phyloP scores from a whole-genome alignment of 371 early-diverging fungal genomes.

The Mucor racemosus region DNA sequence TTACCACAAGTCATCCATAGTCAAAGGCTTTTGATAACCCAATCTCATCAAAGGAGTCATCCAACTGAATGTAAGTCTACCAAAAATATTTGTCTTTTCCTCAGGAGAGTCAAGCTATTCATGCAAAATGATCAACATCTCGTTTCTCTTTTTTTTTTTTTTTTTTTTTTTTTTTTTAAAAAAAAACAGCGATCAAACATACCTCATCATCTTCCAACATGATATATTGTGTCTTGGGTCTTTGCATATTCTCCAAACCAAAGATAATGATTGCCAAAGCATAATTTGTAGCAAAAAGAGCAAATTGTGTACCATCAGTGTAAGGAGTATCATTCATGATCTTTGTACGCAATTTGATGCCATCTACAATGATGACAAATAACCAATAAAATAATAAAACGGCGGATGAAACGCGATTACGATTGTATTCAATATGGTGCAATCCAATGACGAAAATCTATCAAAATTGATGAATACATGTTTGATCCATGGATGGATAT shows the following conservation, averaged over 20 bases:
- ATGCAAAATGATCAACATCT: not conserved
- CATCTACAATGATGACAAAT: conserved; percentile 51
- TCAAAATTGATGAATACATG: not conserved
- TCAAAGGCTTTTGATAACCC: conserved; percentile 79
- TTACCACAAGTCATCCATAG: conserved; percentile 82
- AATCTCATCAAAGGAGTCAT: conserved; percentile 87
- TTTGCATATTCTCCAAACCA: conserved; percentile 63
- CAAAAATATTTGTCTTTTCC: conserved; percentile 84
- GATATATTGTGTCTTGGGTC: conserved; percentile 66
- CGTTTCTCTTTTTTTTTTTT: no score
- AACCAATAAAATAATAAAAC: conserved; percentile 83
- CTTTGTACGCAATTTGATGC: conserved; percentile 66
- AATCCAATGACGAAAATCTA: conserved; percentile 61
- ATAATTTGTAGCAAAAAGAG: conserved; percentile 39
- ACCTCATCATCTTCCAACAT: conserved; percentile 60
- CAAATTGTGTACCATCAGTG: conserved; percentile 45
- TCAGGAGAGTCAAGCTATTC: conserved; percentile 69
- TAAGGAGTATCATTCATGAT: conserved; percentile 39
- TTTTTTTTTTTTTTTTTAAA: no score
- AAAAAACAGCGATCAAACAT: not conserved
- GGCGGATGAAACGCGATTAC: conserved; percentile 68
- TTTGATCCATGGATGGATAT: not conserved
- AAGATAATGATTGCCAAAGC: conserved; percentile 58
- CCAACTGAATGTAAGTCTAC: conserved; percentile 87
- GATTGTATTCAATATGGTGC: conserved; percentile 72